phyloP scores from a whole-genome alignment of 805 yeast genomes.

The Starmerella tilneyi region DNA sequence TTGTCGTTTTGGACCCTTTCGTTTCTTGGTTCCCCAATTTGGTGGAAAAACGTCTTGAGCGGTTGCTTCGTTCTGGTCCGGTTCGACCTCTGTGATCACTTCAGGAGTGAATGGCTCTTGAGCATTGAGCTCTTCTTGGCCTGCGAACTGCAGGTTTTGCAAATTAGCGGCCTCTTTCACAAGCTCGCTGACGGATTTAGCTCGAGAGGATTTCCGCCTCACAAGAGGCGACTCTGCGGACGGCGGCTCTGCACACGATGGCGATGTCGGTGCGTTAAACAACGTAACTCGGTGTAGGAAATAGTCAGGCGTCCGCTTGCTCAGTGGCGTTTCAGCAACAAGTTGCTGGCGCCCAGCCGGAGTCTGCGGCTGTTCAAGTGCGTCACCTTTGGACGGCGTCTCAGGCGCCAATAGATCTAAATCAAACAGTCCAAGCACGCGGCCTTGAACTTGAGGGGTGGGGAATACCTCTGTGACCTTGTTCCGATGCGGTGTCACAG shows the following conservation, averaged over 20 bases:
- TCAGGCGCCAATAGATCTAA: constrained; percentile 15
- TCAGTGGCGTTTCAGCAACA: constrained; percentile 18
- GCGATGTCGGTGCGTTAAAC: constrained; percentile 2
- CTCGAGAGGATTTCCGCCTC: constrained; percentile 6
- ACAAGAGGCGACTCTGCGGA: constrained; percentile 17
- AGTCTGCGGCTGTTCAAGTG: not conserved
- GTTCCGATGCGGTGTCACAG: constrained; percentile 11
- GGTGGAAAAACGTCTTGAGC: too few relatives aligned
- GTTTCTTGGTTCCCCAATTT: not conserved
- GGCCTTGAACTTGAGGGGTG: constrained; percentile 21
- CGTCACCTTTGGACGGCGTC: constrained; percentile 13
- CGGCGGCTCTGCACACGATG: not conserved
- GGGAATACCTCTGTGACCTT: constrained; percentile 20
- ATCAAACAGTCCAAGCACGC: constrained; percentile 21
- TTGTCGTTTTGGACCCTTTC: constrained; percentile 20
- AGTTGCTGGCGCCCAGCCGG: not conserved
- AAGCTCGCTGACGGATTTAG: constrained; percentile 17
- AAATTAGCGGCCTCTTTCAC: constrained; percentile 15
- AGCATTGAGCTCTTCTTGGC: not conserved
- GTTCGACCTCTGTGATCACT: not conserved
- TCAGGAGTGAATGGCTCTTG: not conserved
- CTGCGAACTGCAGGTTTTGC: not conserved
- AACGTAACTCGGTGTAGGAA: constrained; percentile 13
- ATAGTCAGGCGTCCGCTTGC: constrained; percentile 22
- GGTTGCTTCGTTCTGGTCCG: not conserved